Evolutionary conservation across 306 rosid genomes (phyloP), one percentile per base, ranked within the genome.

Genomic region (Pachyrhizus erosus): DNA sequence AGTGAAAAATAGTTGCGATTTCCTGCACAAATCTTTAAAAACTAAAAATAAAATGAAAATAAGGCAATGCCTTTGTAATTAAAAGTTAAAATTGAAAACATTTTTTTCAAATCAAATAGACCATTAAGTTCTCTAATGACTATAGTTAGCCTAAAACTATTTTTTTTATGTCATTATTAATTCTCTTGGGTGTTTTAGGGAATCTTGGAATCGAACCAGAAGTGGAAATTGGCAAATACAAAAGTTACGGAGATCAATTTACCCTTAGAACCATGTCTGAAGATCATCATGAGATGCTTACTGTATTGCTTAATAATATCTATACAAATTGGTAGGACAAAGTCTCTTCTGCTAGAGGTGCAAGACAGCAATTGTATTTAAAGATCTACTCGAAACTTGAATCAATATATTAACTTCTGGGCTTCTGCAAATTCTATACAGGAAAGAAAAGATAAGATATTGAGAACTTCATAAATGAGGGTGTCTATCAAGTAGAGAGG

Each of bases 171-270:
- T 57, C 18, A 70, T 57, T 57, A 48, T 70, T 29, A 49, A 74
- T 77, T n/a, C 27, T 71, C 87, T 73, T 80, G 92, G 98, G 99
- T 78, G 87, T 93, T 85, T 84, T 96, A 71, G 97, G 93, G 60
- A 96, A 92, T 72, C 73, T 90, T 37, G 98, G 99, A 81, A 85
- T 96, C 80, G 98, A 92, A 84, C 99, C 99, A 69, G 91, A 93
- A 80, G 91, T 96, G 62, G 94, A 89, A 80, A 87, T 96, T 84
- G 99, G 99, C 61, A 96, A 93, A 82, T 96, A 92, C 86, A 93
- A 96, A 91, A 95, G 98, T 79, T 89, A 94, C 3, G 99, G 96
- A 48, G 99, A 96, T 89, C 97, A 89, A 74, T 96, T 96, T 46
- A 84, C 87, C 23, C 88, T 94, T 61, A 96, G 74, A 79, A 86